Conservation (phyloP, 2,329 filamentous ascomycete species). For the Grosmannia penicillata region DNA sequence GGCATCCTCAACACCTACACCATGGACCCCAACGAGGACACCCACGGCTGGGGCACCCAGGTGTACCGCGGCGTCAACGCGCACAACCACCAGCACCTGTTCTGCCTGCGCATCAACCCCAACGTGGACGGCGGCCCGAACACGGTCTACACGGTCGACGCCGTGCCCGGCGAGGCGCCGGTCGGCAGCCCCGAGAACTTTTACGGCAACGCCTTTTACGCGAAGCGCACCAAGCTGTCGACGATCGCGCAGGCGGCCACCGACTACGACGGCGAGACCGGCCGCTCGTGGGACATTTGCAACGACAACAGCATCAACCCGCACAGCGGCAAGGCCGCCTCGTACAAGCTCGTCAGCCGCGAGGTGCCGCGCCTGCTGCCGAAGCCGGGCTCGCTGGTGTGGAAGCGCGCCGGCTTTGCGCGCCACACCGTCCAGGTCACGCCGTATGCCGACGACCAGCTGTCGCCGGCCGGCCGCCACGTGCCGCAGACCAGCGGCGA, state of each 20-base stretch:
- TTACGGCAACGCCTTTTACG: constrained; percentile 84
- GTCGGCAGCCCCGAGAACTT: constrained; percentile 71
- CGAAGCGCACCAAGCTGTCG: constrained; percentile 64
- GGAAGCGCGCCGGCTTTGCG: constrained; percentile 81
- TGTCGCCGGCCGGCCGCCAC: constrained; percentile 76
- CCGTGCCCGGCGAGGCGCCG: constrained; percentile 52
- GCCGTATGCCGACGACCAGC: constrained; percentile 64
- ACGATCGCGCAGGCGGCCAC: constrained; percentile 55
- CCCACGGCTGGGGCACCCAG: constrained; percentile 77
- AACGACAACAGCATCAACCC: constrained; percentile 77
- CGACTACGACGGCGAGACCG: constrained; percentile 68
- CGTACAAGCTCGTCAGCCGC: constrained; percentile 80
- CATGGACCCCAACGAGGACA: constrained; percentile 67
- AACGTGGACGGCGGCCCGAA: constrained; percentile 75
- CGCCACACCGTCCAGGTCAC: constrained; percentile 81
- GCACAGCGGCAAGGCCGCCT: constrained; percentile 69
- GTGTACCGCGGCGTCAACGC: constrained; percentile 87
- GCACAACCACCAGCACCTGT: constrained; percentile 76
- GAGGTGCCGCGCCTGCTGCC: constrained; percentile 69
- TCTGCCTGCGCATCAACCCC: constrained; percentile 67
- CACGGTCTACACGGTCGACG: constrained; percentile 72
- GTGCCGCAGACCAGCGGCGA: constrained; percentile 78
- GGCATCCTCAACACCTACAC: constrained; percentile 87
- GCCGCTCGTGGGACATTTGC: constrained; percentile 78
- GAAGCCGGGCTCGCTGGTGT: constrained; percentile 67